Evolutionary conservation across 768 basidiomycete species (phyloP).

Genomic region (Hemileccinum rubropunctum): DNA sequence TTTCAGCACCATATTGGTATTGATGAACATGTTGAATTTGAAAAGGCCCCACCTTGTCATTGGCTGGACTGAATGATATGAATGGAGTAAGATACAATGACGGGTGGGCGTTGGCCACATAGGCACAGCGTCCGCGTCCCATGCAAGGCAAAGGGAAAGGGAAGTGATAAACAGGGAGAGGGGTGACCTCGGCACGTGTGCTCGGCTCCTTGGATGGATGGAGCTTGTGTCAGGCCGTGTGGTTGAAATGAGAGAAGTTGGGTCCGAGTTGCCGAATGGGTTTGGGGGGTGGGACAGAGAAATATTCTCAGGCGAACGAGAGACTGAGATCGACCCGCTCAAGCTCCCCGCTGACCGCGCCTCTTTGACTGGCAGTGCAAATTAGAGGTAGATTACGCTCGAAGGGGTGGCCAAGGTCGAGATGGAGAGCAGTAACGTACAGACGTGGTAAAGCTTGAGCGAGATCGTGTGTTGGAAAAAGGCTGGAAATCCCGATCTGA

Average conservation of each 20-base stretch:
- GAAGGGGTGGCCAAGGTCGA: constrained; percentile 2
- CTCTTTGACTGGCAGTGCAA: not conserved
- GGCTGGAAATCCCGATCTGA: not conserved
- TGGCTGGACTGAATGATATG: not conserved
- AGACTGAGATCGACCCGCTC: constrained; percentile 13
- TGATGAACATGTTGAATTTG: constrained; percentile 14
- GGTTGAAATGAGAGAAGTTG: not conserved
- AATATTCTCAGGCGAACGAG: constrained; percentile 6
- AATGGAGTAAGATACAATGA: not conserved
- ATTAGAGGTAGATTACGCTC: constrained; percentile 15
- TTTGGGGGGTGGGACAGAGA: constrained; percentile 3
- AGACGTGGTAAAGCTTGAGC: not conserved
- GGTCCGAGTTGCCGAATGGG: constrained; percentile 24
- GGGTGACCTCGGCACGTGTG: constrained; percentile 1
- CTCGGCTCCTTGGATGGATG: constrained; percentile 15
- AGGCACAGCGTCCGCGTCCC: not conserved
- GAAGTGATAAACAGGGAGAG: not conserved
- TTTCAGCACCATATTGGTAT: not conserved
- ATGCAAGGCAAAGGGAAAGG: not conserved
- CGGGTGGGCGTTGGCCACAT: no score
- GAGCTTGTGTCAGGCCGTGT: constrained; percentile 2
- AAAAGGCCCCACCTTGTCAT: constrained; percentile 23
- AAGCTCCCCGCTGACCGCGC: not conserved
- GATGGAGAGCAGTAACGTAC: constrained; percentile 15
- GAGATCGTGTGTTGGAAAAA: not conserved